A percentile compares a stretch with the other conserved stretches of the same genome.
Conservation (phyloP, 371 early-diverging fungal species). For the Conidiobolus coronatus region DNA sequence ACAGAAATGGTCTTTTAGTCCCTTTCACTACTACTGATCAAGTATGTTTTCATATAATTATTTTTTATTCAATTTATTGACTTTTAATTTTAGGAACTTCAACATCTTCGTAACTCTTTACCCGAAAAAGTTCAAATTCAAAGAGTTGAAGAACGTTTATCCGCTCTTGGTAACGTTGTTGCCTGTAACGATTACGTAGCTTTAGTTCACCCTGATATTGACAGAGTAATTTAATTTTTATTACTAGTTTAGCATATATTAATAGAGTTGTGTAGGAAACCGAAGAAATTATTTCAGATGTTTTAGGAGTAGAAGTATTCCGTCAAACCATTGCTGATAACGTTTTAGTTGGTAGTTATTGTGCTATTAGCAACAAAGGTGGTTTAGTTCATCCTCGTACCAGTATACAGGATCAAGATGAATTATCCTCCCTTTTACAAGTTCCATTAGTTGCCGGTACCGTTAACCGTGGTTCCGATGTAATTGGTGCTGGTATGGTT, state of each 20-base stretch:
- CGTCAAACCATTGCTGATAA: conserved; percentile 97
- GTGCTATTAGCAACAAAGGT: conserved; percentile 95
- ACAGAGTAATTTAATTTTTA: conserved; percentile 22
- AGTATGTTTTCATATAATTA: conserved; percentile 5
- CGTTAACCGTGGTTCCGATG: conserved; percentile 97
- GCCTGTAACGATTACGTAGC: conserved; percentile 99
- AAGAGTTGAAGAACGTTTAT: conserved; percentile 95
- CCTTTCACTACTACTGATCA: conserved; percentile 98
- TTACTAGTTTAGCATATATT: not conserved
- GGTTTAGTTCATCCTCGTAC: conserved; percentile 97
- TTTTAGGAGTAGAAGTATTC: conserved; percentile 96
- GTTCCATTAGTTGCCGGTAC: conserved; percentile 98
- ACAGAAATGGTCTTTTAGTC: conserved; percentile 92
- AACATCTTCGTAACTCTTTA: conserved; percentile 93
- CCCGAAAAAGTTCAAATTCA: conserved; percentile 92
- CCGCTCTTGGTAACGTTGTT: conserved; percentile 98
- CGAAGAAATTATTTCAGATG: conserved; percentile 96
- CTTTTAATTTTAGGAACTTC: conserved; percentile 44
- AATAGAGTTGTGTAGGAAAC: conserved; percentile 33
- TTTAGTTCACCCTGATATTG: conserved; percentile 97
- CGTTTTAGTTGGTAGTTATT: conserved; percentile 96
- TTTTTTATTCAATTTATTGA: not conserved
- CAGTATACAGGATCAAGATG: conserved; percentile 91
- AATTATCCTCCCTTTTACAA: conserved; percentile 92
- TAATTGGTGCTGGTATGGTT: conserved; percentile 94